These are phyloP conservation scores for Tetradesmus lagerheimii DNA, from an alignment of 139 green algal genomes.

Conservation along the genomic window DNA sequence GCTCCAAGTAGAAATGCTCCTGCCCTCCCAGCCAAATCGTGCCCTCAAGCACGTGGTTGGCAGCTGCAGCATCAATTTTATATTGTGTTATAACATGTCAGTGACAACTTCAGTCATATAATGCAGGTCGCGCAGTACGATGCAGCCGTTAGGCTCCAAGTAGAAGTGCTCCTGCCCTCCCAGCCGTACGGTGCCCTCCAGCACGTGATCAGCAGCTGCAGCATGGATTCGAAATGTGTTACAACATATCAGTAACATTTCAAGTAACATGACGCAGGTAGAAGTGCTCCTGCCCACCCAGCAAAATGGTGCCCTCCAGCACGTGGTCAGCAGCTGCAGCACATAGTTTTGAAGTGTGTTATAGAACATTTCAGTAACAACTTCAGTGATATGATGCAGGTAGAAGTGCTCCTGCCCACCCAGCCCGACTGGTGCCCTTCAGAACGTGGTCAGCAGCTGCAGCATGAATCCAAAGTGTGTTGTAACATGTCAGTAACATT, in stretches of 20 bases:
- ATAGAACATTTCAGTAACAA: neutral
- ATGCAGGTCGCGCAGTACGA: slow-evolving; percentile 88
- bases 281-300: slow-evolving; percentile 98
- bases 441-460: slow-evolving; percentile 47
- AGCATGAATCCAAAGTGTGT: neutral
- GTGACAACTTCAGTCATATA: slow-evolving; percentile 74
- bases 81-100: too few relatives aligned
- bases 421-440: slow-evolving; percentile 58
- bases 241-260: too few relatives aligned
- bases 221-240: neutral
- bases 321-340: slow-evolving; percentile 41
- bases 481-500: neutral
- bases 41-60: slow-evolving; percentile 48
- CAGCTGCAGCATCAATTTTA: neutral
- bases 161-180: slow-evolving; percentile 99
- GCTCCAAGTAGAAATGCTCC: slow-evolving; percentile 99
- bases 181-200: slow-evolving; percentile 57
- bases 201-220: slow-evolving; percentile 45
- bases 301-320: slow-evolving; percentile 51
- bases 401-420: slow-evolving; percentile 99
- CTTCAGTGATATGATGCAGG: slow-evolving; percentile 84
- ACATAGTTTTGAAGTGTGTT: neutral
- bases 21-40: slow-evolving; percentile 82
- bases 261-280: too few relatives aligned
- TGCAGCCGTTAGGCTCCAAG: slow-evolving; percentile 88